Evolutionary conservation across 208 protist species (phyloP), one percentile per base, ranked within the genome.

Genomic region (Crithidia acanthocephali): DNA sequence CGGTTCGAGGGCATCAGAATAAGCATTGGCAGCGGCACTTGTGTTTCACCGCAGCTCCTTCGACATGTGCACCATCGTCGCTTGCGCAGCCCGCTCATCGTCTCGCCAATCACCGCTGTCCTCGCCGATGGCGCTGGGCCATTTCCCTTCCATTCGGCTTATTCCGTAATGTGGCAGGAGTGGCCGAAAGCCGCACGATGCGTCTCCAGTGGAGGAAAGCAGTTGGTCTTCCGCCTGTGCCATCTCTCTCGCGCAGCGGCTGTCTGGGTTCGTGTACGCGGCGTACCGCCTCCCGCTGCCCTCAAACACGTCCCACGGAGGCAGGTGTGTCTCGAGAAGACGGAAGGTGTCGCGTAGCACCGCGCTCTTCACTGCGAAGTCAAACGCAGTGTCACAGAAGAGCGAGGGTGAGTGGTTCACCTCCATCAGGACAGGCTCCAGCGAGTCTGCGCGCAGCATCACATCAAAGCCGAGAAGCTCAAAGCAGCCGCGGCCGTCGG

Each of bases 391-490:
- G 45, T 96, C 94, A 65, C 89, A 95, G 52, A 94, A 92, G 33
- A 95, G 84, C 16, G 88, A 95, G 0, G 94, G 94, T 5, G 88
- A 95, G 79, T 97, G 94, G 74, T 98, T 98, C 23, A 97, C 90
- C 70, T 98, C 94, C 83, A 96, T 86, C 53, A 98, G 64, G 22
- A 92, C 84, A 7, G 91, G 90, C 22, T 85, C 56, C 28, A 94
- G 64, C 25, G 71, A 32, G 0, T 9, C 61, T 23, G 69, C 82
- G 2, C 74, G 77, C 45, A 97, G 76, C 83, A 97, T 75, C 20
- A 97, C 67, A 47, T 97, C 93, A 68, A 97, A 95, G 30, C 93
- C 93, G 15, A 97, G 82, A n/a, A 97, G 75, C 69, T 97, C 93
- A 67, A 97, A 97, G 74, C 91, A 96, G 47, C 78, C 79, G 22